phyloP scores from a whole-genome alignment of 306 rosid species.

The Citrullus amarus region DNA sequence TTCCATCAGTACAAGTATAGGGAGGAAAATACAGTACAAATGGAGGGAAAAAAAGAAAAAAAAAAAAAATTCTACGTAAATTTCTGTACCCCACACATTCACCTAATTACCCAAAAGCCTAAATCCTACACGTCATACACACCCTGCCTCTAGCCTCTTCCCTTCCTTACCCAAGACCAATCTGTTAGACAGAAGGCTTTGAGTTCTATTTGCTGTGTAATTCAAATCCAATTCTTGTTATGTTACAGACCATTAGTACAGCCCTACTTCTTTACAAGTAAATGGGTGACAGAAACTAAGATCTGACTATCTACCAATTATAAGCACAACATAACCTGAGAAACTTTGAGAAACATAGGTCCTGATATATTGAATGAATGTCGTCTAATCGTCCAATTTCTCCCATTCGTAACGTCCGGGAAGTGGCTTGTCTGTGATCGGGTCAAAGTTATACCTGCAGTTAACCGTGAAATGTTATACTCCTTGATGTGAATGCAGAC shows the following conservation, averaged over 20 bases:
- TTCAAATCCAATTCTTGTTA: constrained; percentile 15
- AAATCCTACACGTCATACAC: constrained; percentile 31
- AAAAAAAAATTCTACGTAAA: constrained; percentile 28
- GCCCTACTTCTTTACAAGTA: constrained; percentile 88
- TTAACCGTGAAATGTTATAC: neutral
- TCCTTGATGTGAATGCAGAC: neutral
- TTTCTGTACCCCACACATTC: constrained; percentile 65
- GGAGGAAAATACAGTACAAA: constrained; percentile 54
- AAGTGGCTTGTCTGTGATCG: constrained; percentile 69
- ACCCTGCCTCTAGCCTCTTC: constrained; percentile 17
- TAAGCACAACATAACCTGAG: constrained; percentile 22
- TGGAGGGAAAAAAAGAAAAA: constrained; percentile 11
- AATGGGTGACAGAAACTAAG: constrained; percentile 70
- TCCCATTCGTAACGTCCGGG: constrained; percentile 85
- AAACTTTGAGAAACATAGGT: constrained; percentile 27
- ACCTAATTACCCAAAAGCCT: constrained; percentile 33
- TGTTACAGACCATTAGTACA: constrained; percentile 17
- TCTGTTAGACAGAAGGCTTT: constrained; percentile 77
- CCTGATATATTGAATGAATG: constrained; percentile 21
- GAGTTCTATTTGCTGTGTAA: constrained; percentile 48
- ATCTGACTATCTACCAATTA: constrained; percentile 34
- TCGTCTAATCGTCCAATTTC: constrained; percentile 43
- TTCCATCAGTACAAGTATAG: constrained; percentile 82
- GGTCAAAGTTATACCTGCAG: constrained; percentile 94
- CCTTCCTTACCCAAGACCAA: constrained; percentile 36